Conservation (phyloP, 2,329 filamentous ascomycete species). For the Aspergillus tubingensis region DNA sequence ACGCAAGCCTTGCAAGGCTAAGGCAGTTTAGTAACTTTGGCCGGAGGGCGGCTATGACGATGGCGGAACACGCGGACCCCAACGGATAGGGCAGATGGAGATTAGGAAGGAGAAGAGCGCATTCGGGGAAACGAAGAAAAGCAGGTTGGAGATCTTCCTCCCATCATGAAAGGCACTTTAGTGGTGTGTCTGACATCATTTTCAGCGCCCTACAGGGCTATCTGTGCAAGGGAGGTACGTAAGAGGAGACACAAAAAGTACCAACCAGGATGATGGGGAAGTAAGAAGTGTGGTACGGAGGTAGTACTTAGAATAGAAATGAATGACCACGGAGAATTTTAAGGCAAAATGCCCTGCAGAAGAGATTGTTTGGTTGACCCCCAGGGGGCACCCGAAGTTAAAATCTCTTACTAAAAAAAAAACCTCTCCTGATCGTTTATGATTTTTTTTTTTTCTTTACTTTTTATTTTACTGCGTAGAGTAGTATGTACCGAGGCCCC, state of each 20-base stretch:
- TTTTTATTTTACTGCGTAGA: no score
- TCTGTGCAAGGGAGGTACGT: not conserved
- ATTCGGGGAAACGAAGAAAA: not conserved
- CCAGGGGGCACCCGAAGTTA: not conserved
- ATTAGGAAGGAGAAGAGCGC: not conserved
- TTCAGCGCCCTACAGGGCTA: not conserved
- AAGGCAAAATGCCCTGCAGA: not conserved
- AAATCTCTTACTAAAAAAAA: not conserved
- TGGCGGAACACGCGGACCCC: not conserved
- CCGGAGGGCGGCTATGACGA: not conserved
- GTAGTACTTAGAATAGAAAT: not conserved
- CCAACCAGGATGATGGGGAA: no score
- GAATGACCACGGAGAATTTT: no score
- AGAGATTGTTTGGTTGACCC: not conserved
- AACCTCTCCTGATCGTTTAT: no score
- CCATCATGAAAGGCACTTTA: not conserved
- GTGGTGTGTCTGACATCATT: not conserved
- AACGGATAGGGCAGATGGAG: not conserved
- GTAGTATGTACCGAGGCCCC: no score
- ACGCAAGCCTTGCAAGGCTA: not conserved
- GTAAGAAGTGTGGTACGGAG: not conserved
- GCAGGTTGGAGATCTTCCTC: not conserved
- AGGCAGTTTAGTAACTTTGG: not conserved
- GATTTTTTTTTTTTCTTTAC: no score
- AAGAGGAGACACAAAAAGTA: not conserved